Conservation (phyloP, 2,329 filamentous ascomycete genomes). For the Penicillium paneum region DNA sequence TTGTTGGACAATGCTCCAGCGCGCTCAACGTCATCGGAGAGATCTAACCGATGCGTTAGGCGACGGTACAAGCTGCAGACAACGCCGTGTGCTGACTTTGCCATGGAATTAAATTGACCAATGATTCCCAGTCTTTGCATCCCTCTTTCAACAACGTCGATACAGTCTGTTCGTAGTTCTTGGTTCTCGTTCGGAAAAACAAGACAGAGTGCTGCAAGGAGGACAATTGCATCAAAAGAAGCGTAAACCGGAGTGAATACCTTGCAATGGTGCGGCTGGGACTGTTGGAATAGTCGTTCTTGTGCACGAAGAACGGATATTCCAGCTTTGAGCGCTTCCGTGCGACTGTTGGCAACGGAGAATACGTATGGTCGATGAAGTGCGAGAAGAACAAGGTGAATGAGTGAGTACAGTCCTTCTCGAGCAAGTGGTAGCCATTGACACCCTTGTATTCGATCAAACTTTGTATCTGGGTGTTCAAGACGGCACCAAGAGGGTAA, state of each 20-base stretch:
- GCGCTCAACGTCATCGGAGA: neutral
- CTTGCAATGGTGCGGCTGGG: constrained; percentile 13
- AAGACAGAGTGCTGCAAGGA: constrained; percentile 12
- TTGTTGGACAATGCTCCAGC: neutral
- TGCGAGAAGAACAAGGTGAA: constrained; percentile 18
- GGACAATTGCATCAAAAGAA: constrained; percentile 21
- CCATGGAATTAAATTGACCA: constrained; percentile 17
- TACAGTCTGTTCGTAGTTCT: constrained; percentile 4
- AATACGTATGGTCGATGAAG: constrained; percentile 21
- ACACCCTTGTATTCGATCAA: constrained; percentile 11
- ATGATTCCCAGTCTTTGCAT: constrained; percentile 9
- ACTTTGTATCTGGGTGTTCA: constrained; percentile 13
- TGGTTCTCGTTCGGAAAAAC: constrained; percentile 8
- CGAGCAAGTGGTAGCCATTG: constrained; percentile 18
- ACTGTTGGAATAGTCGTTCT: constrained; percentile 14
- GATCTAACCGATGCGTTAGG: constrained; percentile 1
- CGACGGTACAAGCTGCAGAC: constrained; percentile 15
- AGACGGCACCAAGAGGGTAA: constrained; percentile 18
- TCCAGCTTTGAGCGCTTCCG: constrained; percentile 15
- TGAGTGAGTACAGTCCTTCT: constrained; percentile 13
- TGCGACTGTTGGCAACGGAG: constrained; percentile 14
- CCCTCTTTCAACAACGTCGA: constrained; percentile 9
- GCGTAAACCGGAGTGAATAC: constrained; percentile 21
- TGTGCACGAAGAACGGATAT: constrained; percentile 14
- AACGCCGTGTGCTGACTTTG: constrained; percentile 15